Conservation (phyloP, 2,329 filamentous ascomycete genomes). For the Ploettnerulaceae sp. region DNA sequence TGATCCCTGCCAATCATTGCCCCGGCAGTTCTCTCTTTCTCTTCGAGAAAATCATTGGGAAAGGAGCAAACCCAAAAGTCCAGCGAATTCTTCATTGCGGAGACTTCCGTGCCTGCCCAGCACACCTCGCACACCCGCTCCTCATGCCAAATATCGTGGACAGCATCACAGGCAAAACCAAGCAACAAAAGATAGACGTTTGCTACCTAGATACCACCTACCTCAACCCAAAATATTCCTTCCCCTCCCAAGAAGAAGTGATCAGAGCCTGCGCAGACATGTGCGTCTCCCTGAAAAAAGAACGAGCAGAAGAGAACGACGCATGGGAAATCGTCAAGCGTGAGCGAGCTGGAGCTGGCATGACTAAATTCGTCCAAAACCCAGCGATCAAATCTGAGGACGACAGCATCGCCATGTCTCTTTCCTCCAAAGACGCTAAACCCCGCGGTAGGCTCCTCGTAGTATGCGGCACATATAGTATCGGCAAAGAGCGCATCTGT, state of each 20-base stretch:
- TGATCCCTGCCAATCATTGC: slow-evolving; percentile 96
- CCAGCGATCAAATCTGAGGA: slow-evolving; percentile 27
- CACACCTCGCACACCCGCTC: slow-evolving; percentile 76
- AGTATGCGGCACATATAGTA: slow-evolving; percentile 93
- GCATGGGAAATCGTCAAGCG: slow-evolving; percentile 53
- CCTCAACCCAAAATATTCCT: slow-evolving; percentile 90
- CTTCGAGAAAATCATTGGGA: slow-evolving; percentile 73
- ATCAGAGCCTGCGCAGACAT: slow-evolving; percentile 83
- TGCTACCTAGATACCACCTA: slow-evolving; percentile 98
- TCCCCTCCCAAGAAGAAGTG: slow-evolving; percentile 83
- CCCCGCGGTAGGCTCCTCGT: slow-evolving; percentile 70
- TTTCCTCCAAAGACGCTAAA: slow-evolving; percentile 28
- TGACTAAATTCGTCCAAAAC: slow-evolving; percentile 55
- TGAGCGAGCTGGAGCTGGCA: slow-evolving; percentile 50
- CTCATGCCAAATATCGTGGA: slow-evolving; percentile 72
- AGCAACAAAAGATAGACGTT: slow-evolving; percentile 84
- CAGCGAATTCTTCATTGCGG: slow-evolving; percentile 92
- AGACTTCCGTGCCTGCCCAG: slow-evolving; percentile 86
- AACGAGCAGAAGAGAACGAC: slow-evolving; percentile 52
- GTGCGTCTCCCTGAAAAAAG: slow-evolving; percentile 71
- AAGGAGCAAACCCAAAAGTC: slow-evolving; percentile 51
- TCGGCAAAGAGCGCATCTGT: slow-evolving; percentile 95
- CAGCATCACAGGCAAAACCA: slow-evolving; percentile 61
- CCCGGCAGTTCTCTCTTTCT: slow-evolving; percentile 91
- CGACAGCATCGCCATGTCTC: slow-evolving; percentile 24